phyloP scores from a whole-genome alignment of 2,329 filamentous ascomycete genomes.

The Diaporthe capsici region DNA sequence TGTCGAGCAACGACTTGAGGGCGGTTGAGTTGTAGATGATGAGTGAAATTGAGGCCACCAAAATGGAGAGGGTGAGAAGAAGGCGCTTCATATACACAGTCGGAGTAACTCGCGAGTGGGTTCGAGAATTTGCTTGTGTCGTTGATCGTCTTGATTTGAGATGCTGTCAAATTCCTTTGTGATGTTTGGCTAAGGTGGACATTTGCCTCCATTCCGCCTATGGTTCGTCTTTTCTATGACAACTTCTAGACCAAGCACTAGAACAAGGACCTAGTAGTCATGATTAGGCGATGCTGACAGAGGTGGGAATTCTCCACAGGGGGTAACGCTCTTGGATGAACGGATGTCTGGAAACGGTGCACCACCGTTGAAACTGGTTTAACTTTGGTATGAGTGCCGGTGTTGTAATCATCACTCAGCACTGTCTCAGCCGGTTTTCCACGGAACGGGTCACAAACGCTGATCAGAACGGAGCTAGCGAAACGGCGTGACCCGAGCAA shows the following conservation, averaged over 20 bases:
- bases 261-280: constrained; percentile 6
- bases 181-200: constrained; percentile 39
- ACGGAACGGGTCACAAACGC: neutral
- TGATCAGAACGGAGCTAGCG: neutral
- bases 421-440: neutral
- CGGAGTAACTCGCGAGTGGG: neutral
- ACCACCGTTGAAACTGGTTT: neutral
- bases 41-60: constrained; percentile 49
- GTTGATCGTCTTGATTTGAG: constrained; percentile 25
- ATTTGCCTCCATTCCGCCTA: neutral
- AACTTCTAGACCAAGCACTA: neutral
- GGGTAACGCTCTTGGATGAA: neutral
- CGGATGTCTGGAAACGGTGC: neutral
- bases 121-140: constrained; percentile 36
- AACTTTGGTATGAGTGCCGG: neutral
- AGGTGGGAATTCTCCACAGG: constrained; percentile 19
- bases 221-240: neutral
- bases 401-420: constrained; percentile 29
- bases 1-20: constrained; percentile 42
- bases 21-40: constrained; percentile 47
- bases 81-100: constrained; percentile 52
- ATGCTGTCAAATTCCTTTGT: constrained; percentile 38
- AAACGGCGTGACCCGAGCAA: neutral
- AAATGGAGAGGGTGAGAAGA: constrained; percentile 46
- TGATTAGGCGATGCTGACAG: constrained; percentile 42